Evolutionary conservation across 1,284 basidiomycete species (phyloP).

Genomic region (Pseudozyma pruni): DNA sequence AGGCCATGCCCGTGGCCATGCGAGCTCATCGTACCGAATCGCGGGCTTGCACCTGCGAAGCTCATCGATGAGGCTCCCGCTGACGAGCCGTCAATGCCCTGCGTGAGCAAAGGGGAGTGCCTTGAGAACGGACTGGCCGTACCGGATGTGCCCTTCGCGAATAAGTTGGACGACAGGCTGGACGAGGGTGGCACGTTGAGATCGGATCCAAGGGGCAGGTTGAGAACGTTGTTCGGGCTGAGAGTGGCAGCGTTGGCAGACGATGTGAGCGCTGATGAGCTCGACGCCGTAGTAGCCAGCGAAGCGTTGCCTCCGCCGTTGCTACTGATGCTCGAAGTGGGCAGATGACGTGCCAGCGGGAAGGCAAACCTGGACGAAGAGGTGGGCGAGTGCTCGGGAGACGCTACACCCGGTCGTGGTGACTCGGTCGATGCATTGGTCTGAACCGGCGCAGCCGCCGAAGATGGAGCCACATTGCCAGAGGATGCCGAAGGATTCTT

Average conservation of each 20-base stretch:
- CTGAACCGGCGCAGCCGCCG: constrained; percentile 12
- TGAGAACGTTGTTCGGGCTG: constrained; percentile 18
- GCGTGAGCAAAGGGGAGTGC: constrained; percentile 36
- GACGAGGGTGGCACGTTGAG: constrained; percentile 23
- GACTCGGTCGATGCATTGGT: constrained; percentile 26
- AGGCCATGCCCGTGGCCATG: constrained; percentile 6
- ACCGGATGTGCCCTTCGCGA: constrained; percentile 18
- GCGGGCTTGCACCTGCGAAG: constrained; percentile 29
- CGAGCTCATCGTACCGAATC: constrained; percentile 22
- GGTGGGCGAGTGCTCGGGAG: constrained; percentile 46
- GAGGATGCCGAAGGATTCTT: constrained; percentile 15
- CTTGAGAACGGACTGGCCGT: constrained; percentile 29
- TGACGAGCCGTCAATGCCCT: constrained; percentile 13
- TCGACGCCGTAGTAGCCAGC: constrained; percentile 17
- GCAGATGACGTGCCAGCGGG: constrained; percentile 42
- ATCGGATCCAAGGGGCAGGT: constrained; percentile 18
- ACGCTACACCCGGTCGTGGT: constrained; percentile 22
- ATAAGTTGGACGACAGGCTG: constrained; percentile 23
- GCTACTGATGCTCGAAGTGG: constrained; percentile 14
- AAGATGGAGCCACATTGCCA: neutral
- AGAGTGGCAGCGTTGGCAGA: constrained; percentile 1
- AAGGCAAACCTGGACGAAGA: constrained; percentile 48
- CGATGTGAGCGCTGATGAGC: constrained; percentile 25
- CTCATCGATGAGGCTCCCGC: constrained; percentile 5
- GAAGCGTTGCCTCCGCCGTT: constrained; percentile 6